phyloP scores from a whole-genome alignment of 768 basidiomycete genomes.

The Trametes cingulata region DNA sequence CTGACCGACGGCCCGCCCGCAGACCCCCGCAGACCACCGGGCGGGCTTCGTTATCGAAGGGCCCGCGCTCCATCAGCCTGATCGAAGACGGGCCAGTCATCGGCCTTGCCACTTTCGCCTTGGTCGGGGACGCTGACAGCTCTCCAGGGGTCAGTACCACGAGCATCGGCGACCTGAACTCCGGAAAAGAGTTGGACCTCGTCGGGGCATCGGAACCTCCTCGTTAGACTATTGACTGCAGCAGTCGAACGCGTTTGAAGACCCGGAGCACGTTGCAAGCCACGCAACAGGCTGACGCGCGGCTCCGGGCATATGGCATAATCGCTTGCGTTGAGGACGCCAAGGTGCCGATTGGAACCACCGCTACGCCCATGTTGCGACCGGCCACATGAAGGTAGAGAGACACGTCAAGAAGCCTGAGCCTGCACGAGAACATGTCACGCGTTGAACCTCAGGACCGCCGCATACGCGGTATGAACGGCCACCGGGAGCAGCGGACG shows the following conservation, averaged over 20 bases:
- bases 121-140: conserved; percentile 4
- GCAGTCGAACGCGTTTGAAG: background rate
- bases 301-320: background rate
- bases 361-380: background rate
- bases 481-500: background rate
- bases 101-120: conserved; percentile 1
- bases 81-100: conserved; percentile 10
- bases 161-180: background rate
- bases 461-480: background rate
- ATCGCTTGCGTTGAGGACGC: conserved; percentile 2
- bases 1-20: conserved; percentile 23
- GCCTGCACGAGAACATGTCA: conserved; percentile 21
- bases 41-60: conserved; percentile 17
- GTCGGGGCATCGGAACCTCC: background rate
- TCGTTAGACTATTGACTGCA: background rate
- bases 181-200: background rate
- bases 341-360: background rate
- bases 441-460: conserved; percentile 9
- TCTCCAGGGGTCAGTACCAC: background rate
- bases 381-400: conserved; percentile 5
- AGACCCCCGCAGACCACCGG: conserved; percentile 4
- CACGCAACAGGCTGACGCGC: background rate
- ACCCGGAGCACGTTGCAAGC: background rate
- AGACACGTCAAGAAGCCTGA: conserved; percentile 4
- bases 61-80: conserved; percentile 11